Base-by-base conservation (phyloP, 1,139 yeast species). In the Pichia cactophila region DNA sequence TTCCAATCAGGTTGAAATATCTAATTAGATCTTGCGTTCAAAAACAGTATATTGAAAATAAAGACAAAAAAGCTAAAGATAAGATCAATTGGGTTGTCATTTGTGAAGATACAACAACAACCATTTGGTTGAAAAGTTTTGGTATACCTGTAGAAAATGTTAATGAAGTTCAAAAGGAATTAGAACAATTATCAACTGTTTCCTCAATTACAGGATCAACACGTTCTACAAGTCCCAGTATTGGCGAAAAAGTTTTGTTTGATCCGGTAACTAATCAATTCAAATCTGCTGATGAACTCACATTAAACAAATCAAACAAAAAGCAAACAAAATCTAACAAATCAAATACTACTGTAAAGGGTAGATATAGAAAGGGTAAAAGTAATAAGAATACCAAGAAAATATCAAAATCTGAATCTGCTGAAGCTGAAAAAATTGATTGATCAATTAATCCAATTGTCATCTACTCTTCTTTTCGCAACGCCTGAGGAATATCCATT, bases 111-210 rank as follows among this genome's bases (percentile, higher is more conserved):
- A 60, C 72, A 1, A 67, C 73, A 5, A 72, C 81, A 6, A 68
- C 69, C 41, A 69, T 75, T 8, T 80, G 86, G 85, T 72, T 76
- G n/a, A 65, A 67, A 43, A 71, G 81, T 53, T 80, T 70, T 60
- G 80, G 81, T 1, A 67, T 80, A 42, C 70, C 70, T 40, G 75
- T 80, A 47, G 60, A 76, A 55, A 75, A 74, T 54, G 71, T 80
- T 16, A 75, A 73, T 53, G 80, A 78, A 57, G 80, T 81, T 1
- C 81, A 79, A 54, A 48, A 43, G 1, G 46, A 50, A 12, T 42
- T 61, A 20, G 57, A 57, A 26, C 44, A 29, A 5, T 44, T 33
- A 20, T 46, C 50, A 10, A 44, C 40, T 33, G 6, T 45, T 6
- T 9, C 5, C 6, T 31, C 14, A 31, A 31, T 10, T 31, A 3